A percentile compares a stretch with the other conserved stretches of the same genome.
These are phyloP conservation scores for Sextonia rubra DNA, from an alignment of 164 flowering plant species.

Conservation along the genomic window DNA sequence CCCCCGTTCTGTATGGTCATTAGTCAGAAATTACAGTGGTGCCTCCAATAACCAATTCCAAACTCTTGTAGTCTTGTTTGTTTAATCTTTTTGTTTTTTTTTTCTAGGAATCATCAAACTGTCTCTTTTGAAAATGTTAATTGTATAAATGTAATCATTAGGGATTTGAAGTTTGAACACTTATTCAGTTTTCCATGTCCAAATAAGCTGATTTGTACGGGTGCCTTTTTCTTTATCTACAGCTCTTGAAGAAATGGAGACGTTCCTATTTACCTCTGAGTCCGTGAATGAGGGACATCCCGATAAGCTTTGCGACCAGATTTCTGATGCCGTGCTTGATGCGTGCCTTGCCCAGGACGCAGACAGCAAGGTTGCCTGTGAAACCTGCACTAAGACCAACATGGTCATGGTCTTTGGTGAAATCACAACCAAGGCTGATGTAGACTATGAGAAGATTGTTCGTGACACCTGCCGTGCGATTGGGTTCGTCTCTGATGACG, in stretches of 20 bases:
- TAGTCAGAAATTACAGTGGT: too few species aligned
- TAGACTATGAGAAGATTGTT: constrained; percentile 63
- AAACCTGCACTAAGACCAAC: constrained; percentile 68
- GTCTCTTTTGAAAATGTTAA: too few species aligned
- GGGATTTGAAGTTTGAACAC: background rate
- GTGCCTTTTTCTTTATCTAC: background rate
- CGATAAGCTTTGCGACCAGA: constrained; percentile 72
- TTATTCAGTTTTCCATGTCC: background rate
- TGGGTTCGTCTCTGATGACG: constrained; percentile 60
- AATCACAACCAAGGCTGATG: constrained; percentile 62
- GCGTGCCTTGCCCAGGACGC: constrained; percentile 68
- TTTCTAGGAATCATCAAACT: too few species aligned
- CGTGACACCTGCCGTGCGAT: constrained; percentile 59
- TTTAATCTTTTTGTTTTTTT: too few species aligned
- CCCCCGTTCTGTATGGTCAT: too few species aligned
- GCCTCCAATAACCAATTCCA: too few species aligned
- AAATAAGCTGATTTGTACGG: background rate
- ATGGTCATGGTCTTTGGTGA: constrained; percentile 75
- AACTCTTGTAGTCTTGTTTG: too few species aligned
- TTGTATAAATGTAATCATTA: too few species aligned
- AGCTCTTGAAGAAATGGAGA: constrained; percentile 33
- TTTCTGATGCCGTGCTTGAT: constrained; percentile 71
- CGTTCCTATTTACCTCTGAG: constrained; percentile 67
- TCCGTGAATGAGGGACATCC: constrained; percentile 81
- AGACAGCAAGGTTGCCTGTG: constrained; percentile 75